phyloP scores from a whole-genome alignment of 1,284 basidiomycete species.

The Trichosporon asahii region DNA sequence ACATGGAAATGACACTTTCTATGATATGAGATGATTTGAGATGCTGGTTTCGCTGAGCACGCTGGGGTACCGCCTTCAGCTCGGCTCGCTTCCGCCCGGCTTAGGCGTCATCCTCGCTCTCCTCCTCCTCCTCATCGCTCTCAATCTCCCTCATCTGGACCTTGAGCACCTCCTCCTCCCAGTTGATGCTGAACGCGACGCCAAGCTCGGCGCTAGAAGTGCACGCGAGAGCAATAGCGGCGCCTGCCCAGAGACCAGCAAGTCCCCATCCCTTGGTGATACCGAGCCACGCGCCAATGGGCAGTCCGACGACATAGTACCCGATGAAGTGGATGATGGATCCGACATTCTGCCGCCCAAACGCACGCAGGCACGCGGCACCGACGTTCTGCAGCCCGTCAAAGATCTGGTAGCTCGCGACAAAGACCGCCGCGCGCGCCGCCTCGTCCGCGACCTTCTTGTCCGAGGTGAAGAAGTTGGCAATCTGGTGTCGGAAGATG shows the following conservation, averaged over 20 bases:
- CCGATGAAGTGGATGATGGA: slow-evolving; percentile 29
- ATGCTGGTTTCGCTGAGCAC: no score
- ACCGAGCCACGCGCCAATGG: slow-evolving; percentile 30
- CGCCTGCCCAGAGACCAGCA: slow-evolving; percentile 34
- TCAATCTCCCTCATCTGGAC: slow-evolving; percentile 24
- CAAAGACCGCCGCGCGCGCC: slow-evolving; percentile 25
- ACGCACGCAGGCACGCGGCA: slow-evolving; percentile 33
- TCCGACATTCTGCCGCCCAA: slow-evolving; percentile 32
- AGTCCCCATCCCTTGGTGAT: slow-evolving; percentile 29
- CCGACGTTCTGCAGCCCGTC: slow-evolving; percentile 35
- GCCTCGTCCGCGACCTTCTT: slow-evolving; percentile 25
- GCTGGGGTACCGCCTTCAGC: no score
- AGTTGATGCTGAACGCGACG: slow-evolving; percentile 25
- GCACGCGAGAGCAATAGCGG: slow-evolving; percentile 26
- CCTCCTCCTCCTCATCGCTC: slow-evolving; percentile 22
- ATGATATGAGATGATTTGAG: neutral
- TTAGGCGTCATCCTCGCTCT: slow-evolving; percentile 1
- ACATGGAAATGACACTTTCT: neutral
- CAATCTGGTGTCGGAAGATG: slow-evolving; percentile 25
- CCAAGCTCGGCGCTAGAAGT: slow-evolving; percentile 26
- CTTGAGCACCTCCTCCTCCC: slow-evolving; percentile 30
- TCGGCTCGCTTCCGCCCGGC: neutral
- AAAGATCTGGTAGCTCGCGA: slow-evolving; percentile 29
- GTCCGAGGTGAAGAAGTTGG: slow-evolving; percentile 29
- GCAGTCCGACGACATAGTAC: slow-evolving; percentile 32